phyloP scores from a whole-genome alignment of 495 filamentous ascomycete species.

The Penicillium longicatenatum region DNA sequence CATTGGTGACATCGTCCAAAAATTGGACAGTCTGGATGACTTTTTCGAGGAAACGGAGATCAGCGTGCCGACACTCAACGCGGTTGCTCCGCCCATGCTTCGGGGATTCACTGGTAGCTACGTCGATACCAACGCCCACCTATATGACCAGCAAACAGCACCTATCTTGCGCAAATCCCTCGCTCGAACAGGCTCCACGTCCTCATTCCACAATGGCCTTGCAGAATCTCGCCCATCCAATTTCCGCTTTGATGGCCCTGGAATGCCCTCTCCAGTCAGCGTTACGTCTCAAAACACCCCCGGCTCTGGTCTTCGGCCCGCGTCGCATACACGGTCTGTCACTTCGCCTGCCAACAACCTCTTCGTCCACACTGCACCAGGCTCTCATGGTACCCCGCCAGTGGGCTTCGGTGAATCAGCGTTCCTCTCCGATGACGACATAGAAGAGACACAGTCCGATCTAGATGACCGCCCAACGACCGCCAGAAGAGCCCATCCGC shows the following conservation, averaged over 20 bases:
- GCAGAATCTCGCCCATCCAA: constrained; percentile 66
- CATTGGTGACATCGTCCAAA: constrained; percentile 83
- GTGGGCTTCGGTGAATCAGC: constrained; percentile 44
- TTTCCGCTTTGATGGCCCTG: constrained; percentile 58
- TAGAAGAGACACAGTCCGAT: constrained; percentile 51
- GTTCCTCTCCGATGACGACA: constrained; percentile 60
- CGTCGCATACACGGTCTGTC: constrained; percentile 69
- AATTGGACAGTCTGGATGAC: constrained; percentile 90
- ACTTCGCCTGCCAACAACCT: constrained; percentile 68
- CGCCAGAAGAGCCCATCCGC: constrained; percentile 53
- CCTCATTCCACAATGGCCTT: constrained; percentile 88
- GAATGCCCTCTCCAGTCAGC: constrained; percentile 56
- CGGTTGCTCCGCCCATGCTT: constrained; percentile 53
- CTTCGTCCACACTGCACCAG: constrained; percentile 40
- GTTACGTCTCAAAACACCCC: constrained; percentile 23
- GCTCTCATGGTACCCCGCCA: constrained; percentile 28
- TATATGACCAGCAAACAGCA: constrained; percentile 92
- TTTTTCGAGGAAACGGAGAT: constrained; percentile 78
- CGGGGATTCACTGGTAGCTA: constrained; percentile 64
- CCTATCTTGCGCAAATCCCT: constrained; percentile 88
- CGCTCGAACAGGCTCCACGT: constrained; percentile 65
- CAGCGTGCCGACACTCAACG: constrained; percentile 47
- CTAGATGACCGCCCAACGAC: constrained; percentile 49
- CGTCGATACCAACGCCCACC: constrained; percentile 75
- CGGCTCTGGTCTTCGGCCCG: constrained; percentile 46